Percentiles rank a stretch among this genome's conserved stretches.
Evolutionary conservation across 1,284 basidiomycete genomes (phyloP).

Genomic region (Papiliotrema laurentii): DNA sequence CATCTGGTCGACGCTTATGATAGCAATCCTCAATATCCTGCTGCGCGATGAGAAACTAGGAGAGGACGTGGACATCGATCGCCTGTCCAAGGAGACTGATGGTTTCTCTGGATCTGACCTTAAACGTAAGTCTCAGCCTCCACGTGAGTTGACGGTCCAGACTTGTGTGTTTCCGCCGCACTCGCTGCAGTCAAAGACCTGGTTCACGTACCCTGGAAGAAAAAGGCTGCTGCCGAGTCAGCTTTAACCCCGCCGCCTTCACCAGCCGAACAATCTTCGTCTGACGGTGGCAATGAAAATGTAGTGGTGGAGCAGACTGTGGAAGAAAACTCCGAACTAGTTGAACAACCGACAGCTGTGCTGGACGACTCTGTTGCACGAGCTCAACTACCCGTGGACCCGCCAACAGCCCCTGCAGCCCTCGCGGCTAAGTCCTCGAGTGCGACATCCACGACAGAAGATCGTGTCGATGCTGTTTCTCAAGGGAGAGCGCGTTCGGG

Average conservation of each 20-base stretch:
- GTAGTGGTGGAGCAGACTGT: neutral
- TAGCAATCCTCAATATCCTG: constrained; percentile 78
- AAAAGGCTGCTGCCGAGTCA: neutral
- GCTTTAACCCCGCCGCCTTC: constrained; percentile 2
- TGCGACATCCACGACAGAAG: too few species aligned
- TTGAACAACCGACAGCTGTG: neutral
- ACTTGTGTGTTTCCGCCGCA: constrained; percentile 83
- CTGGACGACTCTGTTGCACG: too few species aligned
- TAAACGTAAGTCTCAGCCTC: constrained; percentile 63
- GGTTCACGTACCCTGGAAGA: constrained; percentile 69
- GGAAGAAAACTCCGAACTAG: neutral
- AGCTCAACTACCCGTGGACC: too few species aligned
- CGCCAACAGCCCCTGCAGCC: too few species aligned
- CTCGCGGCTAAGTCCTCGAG: too few species aligned
- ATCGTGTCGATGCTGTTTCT: too few species aligned
- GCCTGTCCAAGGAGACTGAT: constrained; percentile 69
- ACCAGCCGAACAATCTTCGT: too few species aligned
- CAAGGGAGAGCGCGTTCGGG: too few species aligned
- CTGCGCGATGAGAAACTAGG: constrained; percentile 70
- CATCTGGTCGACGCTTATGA: neutral
- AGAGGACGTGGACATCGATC: constrained; percentile 61
- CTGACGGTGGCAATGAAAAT: neutral
- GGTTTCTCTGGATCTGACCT: constrained; percentile 89
- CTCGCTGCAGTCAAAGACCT: constrained; percentile 81
- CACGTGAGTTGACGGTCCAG: constrained; percentile 48